Base-by-base conservation (phyloP, 2,329 filamentous ascomycete genomes). In the Nakataea oryzae region DNA sequence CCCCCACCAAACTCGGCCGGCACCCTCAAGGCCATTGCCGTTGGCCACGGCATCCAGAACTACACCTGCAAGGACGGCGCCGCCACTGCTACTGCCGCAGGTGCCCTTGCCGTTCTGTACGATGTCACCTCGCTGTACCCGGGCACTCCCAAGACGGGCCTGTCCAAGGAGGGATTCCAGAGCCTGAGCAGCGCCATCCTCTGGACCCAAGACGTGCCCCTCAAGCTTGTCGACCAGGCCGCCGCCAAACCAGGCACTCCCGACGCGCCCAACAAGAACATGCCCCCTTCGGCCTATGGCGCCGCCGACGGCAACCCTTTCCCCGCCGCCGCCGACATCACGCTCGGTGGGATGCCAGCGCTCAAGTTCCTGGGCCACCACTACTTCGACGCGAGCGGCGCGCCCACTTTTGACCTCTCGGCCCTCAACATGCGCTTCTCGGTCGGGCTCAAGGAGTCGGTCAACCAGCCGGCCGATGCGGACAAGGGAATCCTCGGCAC, bases 41-140 rank as follows among this genome's bases (percentile, higher is more conserved):
- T 89, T 55, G 86, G 86, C 66, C 81, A 86, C 67, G 86, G 86
- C 63, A 81, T 86, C 68, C 86, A 89, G 69, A 89, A 89, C 79
- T 89, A 89, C 77, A 86, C 83, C 50, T 89, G 86, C 73, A 70
- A 68, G 32, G 62, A 68, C 14, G 65, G 66, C n/a, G 63, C 69
- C 21, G 71, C 73, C 12, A 71, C 70, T 2, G 66, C 68, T 0
- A 74, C 78, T 32, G 67, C 68, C 7, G 71, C 74, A 26, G 84
- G 85, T 57, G 85, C 85, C 58, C 75, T 86, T 28, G 85, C 85
- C 64, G 79, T 81, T 61, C 79, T 87, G 64, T 86, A 84, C 78
- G 83, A 87, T 67, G 74, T 80, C 66, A 80, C 78, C 14, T 34
- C 65, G 4, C 73, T 85, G n/a, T 83, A 81, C 70, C 82, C 83